Conservation (phyloP, 495 filamentous ascomycete genomes). For the Trichoderma orchidacearum region DNA sequence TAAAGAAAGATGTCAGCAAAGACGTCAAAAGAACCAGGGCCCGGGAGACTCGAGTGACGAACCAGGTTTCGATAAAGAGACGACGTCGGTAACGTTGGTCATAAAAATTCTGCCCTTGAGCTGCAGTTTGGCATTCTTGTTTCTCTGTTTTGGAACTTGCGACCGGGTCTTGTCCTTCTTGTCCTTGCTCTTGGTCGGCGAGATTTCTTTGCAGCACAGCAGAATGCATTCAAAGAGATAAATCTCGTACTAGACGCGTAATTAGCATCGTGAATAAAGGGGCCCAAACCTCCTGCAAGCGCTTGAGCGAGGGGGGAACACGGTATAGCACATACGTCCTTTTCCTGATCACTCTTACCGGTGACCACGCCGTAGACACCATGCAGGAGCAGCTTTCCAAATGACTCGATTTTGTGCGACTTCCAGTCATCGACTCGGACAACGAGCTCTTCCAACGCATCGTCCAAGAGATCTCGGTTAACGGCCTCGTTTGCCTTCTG, state of each 20-base stretch:
- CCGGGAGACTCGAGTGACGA: slow-evolving; percentile 11
- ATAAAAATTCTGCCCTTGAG: slow-evolving; percentile 97
- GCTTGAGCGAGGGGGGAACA: not conserved
- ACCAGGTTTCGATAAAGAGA: slow-evolving; percentile 76
- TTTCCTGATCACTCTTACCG: slow-evolving; percentile 67
- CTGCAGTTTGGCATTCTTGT: slow-evolving; percentile 68
- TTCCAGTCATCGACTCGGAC: slow-evolving; percentile 96
- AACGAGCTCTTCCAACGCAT: slow-evolving; percentile 69
- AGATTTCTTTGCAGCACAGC: slow-evolving; percentile 92
- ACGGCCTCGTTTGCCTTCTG: slow-evolving; percentile 81
- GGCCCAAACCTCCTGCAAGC: not conserved
- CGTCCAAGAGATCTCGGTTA: slow-evolving; percentile 65
- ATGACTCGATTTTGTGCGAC: slow-evolving; percentile 73
- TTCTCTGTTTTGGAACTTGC: slow-evolving; percentile 45
- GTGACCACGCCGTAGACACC: slow-evolving; percentile 93
- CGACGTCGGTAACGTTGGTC: slow-evolving; percentile 93
- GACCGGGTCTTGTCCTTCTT: slow-evolving; percentile 43
- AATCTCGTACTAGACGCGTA: slow-evolving; percentile 65
- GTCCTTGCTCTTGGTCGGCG: slow-evolving; percentile 71
- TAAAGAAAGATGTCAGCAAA: slow-evolving; percentile 22
- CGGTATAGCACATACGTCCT: slow-evolving; percentile 51
- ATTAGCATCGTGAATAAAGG: too few relatives aligned
- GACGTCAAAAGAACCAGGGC: not conserved
- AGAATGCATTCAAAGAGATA: slow-evolving; percentile 94
- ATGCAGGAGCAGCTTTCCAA: slow-evolving; percentile 77